These are phyloP conservation scores for Aspergillus avenaceus DNA, from an alignment of 495 filamentous ascomycete species.

Conservation along the genomic window DNA sequence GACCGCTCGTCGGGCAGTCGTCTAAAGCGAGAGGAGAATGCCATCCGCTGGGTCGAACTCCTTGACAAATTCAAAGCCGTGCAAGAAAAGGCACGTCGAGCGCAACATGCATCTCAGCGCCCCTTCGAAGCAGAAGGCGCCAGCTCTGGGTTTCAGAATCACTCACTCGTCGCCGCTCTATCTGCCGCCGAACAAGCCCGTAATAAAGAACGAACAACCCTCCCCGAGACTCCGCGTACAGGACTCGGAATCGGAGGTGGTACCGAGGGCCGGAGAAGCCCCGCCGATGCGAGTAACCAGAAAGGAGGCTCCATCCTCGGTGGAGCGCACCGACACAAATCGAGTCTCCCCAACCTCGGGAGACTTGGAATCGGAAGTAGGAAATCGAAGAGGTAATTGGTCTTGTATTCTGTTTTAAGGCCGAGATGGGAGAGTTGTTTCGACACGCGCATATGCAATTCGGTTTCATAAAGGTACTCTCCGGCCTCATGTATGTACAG, in stretches of 20 bases:
- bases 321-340: constrained; percentile 51
- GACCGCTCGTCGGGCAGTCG: constrained; percentile 65
- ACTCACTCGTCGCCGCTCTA: constrained; percentile 30
- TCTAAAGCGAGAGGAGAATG: constrained; percentile 79
- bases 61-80: constrained; percentile 93
- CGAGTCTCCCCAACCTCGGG: constrained; percentile 66
- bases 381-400: constrained; percentile 43
- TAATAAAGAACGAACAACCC: constrained; percentile 35
- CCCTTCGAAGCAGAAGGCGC: constrained; percentile 24
- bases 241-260: constrained; percentile 28
- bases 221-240: constrained; percentile 38
- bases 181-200: constrained; percentile 31
- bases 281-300: constrained; percentile 14
- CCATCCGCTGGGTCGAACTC: constrained; percentile 87
- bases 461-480: no score
- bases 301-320: constrained; percentile 33
- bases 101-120: constrained; percentile 39
- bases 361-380: constrained; percentile 63
- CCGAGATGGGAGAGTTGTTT: neutral
- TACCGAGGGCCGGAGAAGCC: constrained; percentile 32
- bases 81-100: constrained; percentile 70
- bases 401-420: neutral
- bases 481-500: no score
- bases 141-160: constrained; percentile 15
- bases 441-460: neutral